phyloP scores from a whole-genome alignment of 805 yeast species.

The Metschnikowia matae region DNA sequence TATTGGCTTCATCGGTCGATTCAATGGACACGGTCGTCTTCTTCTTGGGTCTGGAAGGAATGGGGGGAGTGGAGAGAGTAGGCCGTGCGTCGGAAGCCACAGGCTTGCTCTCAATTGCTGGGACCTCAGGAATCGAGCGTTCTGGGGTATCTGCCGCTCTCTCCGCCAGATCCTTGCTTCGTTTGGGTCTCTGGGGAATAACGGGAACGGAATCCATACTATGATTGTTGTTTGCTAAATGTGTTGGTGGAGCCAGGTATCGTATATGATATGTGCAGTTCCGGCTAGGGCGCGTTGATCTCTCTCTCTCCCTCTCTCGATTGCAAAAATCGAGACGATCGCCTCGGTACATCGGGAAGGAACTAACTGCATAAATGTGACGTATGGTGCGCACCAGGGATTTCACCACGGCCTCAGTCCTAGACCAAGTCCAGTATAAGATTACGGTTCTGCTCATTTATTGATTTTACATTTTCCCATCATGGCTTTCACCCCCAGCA shows the following conservation, averaged over 20 bases:
- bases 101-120: background rate
- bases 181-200: slow-evolving; percentile 3
- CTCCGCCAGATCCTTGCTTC: background rate
- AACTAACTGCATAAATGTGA: background rate
- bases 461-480: too few species aligned
- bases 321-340: background rate
- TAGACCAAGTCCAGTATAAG: too few species aligned
- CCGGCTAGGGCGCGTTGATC: background rate
- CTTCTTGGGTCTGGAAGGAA: slow-evolving; percentile 2
- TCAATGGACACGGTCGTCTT: background rate
- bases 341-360: background rate
- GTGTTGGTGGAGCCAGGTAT: background rate
- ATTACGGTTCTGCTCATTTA: too few species aligned
- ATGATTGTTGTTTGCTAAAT: background rate
- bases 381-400: too few species aligned
- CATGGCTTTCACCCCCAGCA: too few species aligned
- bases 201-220: background rate
- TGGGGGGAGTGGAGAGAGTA: background rate
- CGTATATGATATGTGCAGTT: background rate
- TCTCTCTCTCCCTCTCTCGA: background rate
- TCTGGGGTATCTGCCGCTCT: background rate
- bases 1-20: too few species aligned
- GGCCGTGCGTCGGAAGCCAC: background rate
- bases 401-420: too few species aligned
- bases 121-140: too few species aligned